phyloP scores from a whole-genome alignment of 352 stramenopile species.

The Globisporangium abappressorium region DNA sequence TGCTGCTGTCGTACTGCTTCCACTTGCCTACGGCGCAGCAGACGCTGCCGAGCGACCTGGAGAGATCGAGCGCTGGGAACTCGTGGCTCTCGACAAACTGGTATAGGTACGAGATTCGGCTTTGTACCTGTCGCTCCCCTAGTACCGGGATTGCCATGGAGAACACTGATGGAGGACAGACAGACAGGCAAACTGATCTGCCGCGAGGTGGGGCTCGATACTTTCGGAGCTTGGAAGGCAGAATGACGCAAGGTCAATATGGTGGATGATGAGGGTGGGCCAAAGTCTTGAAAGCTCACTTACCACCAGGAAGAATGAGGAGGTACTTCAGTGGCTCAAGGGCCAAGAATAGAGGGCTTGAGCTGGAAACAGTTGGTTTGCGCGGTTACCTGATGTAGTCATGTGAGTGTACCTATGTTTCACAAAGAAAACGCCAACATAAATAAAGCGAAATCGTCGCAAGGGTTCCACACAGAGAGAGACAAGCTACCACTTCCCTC shows the following conservation, averaged over 20 bases:
- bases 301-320: too few relatives aligned
- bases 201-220: not conserved
- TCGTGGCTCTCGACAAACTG: constrained; percentile 16
- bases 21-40: not conserved
- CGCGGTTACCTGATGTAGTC: not conserved
- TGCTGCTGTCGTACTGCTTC: not conserved
- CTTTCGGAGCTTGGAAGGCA: not conserved
- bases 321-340: too few relatives aligned
- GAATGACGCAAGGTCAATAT: not conserved
- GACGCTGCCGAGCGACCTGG: constrained; percentile 6
- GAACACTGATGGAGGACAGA: too few relatives aligned
- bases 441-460: not conserved
- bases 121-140: not conserved
- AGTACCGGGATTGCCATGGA: not conserved
- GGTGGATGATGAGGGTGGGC: too few relatives aligned
- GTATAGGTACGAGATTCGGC: constrained; percentile 10
- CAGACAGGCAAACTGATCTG: not conserved
- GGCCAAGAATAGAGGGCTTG: too few relatives aligned
- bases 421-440: not conserved
- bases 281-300: too few relatives aligned
- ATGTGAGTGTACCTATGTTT: not conserved
- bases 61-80: constrained; percentile 13
- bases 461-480: not conserved
- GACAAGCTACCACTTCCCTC: too few relatives aligned
- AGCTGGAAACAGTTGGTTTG: too few relatives aligned